Conservation (phyloP, 345 rosid species). For the Raphanus raphanistrum region DNA sequence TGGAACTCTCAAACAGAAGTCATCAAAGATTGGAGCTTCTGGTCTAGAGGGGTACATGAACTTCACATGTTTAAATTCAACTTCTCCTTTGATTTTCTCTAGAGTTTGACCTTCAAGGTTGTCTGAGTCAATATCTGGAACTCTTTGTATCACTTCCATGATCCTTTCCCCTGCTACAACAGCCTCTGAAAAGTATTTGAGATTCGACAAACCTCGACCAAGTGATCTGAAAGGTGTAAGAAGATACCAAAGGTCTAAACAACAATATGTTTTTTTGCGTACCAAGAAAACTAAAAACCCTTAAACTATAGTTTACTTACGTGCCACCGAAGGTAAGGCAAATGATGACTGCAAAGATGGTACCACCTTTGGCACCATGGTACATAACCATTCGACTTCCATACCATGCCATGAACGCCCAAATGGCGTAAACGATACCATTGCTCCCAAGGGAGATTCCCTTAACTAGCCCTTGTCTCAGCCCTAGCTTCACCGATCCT, state of each 20-base stretch:
- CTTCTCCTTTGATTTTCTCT: slow-evolving; percentile 70
- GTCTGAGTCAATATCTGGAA: slow-evolving; percentile 72
- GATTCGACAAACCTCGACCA: slow-evolving; percentile 59
- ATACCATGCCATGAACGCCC: slow-evolving; percentile 93
- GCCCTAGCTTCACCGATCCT: slow-evolving; percentile 76
- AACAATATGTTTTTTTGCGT: slow-evolving; percentile 40
- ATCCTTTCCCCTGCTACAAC: slow-evolving; percentile 71
- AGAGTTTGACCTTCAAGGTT: slow-evolving; percentile 65
- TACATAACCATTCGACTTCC: slow-evolving; percentile 85
- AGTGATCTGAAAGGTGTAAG: slow-evolving; percentile 74
- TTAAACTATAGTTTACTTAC: slow-evolving; percentile 50
- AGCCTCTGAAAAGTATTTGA: slow-evolving; percentile 64
- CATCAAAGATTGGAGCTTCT: slow-evolving; percentile 65
- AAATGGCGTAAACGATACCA: slow-evolving; percentile 82
- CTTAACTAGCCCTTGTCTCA: slow-evolving; percentile 89
- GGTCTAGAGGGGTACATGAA: slow-evolving; percentile 85
- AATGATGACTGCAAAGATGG: slow-evolving; percentile 69
- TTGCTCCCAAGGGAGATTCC: slow-evolving; percentile 88
- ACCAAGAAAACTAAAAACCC: slow-evolving; percentile 64
- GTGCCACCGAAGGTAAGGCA: slow-evolving; percentile 80
- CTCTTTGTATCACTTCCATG: slow-evolving; percentile 58
- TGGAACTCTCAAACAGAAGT: slow-evolving; percentile 65
- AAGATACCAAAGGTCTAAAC: slow-evolving; percentile 50
- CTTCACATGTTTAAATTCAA: slow-evolving; percentile 77
- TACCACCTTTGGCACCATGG: slow-evolving; percentile 83